Evolutionary conservation across 768 basidiomycete species (phyloP), one percentile per base, ranked within the genome.

Genomic region (Clavaria fumosa): DNA sequence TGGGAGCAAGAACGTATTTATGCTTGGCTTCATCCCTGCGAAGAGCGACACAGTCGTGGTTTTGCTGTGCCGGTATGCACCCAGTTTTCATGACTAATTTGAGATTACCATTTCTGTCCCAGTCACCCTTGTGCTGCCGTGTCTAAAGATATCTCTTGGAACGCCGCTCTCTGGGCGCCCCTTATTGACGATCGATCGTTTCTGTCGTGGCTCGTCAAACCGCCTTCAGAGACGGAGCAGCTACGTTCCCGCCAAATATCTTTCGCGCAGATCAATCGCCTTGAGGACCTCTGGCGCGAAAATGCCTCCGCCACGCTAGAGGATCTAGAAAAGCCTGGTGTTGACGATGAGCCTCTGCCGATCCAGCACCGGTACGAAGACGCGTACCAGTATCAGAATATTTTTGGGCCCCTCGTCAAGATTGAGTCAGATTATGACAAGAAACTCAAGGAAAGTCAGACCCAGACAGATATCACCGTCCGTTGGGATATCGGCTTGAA

Each of bases 401-500:
- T 99, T 39, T 93, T 97, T 50, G 95, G 95, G 4, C 95, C 95
- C 11, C 72, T 99, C 32, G 95, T 99, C 58, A 99, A 99, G 64
- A 97, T 99, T 48, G 95, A 99, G 53, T 95, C 95, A 2, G 95
- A 99, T 61, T 99, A 96, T 50, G 95, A 99, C 54, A 96, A 96
- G 61, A 72, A 79, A 38, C 69, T 97, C 50, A 99, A 99, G 60
- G 95, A 99, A 57, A 86, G 88, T 43, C 95, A 99, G 62, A 97
- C 95, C 0, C 93, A 99, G 61, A 95, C 85, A 4, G 88, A 93
- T 44, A 91, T 99, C 50, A 77, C 78, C 19, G 81, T 99, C 17
- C 67, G 95, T 31, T 99, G 95, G 95, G 95, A 99, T 58, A 64
- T 97, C 36, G 95, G 95, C 54, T 62, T 99, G 47, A 99, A 99